These are phyloP conservation scores for Lactarius hengduanensis DNA, from an alignment of 768 basidiomycete species.

Conservation along the genomic window DNA sequence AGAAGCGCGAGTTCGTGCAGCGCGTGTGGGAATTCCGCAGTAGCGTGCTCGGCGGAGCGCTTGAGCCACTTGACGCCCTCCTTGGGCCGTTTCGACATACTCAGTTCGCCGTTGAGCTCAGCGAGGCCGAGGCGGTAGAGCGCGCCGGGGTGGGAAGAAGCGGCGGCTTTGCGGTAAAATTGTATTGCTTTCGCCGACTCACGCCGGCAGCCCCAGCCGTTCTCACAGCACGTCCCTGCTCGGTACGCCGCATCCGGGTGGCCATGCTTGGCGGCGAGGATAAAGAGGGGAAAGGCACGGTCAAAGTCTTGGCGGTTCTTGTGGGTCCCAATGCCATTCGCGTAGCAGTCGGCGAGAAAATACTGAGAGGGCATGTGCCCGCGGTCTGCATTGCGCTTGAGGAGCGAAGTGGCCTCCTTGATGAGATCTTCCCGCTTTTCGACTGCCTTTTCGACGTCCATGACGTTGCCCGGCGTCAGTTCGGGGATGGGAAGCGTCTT, in stretches of 20 bases:
- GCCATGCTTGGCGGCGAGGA: slow-evolving; percentile 94
- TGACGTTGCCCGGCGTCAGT: slow-evolving; percentile 66
- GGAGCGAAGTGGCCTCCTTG: slow-evolving; percentile 80
- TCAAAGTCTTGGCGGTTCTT: slow-evolving; percentile 95
- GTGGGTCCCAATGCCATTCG: slow-evolving; percentile 94
- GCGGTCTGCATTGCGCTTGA: slow-evolving; percentile 90
- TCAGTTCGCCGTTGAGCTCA: slow-evolving; percentile 94
- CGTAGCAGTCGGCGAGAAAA: slow-evolving; percentile 97
- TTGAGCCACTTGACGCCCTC: slow-evolving; percentile 99
- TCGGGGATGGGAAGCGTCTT: slow-evolving; percentile 81
- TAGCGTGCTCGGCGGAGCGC: slow-evolving; percentile 90
- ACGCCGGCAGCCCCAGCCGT: slow-evolving; percentile 95
- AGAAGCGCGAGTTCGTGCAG: slow-evolving; percentile 91
- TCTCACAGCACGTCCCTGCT: slow-evolving; percentile 96
- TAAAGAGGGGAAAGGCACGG: slow-evolving; percentile 92
- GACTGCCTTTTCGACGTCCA: slow-evolving; percentile 76
- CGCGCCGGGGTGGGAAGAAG: slow-evolving; percentile 87
- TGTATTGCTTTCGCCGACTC: slow-evolving; percentile 90
- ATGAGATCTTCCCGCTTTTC: slow-evolving; percentile 87
- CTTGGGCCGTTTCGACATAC: slow-evolving; percentile 80
- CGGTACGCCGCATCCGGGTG: slow-evolving; percentile 95
- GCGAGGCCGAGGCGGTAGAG: slow-evolving; percentile 97
- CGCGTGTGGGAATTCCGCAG: slow-evolving; percentile 94
- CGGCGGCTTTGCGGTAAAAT: slow-evolving; percentile 92
- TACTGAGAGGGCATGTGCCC: slow-evolving; percentile 95